Evolutionary conservation across 139 green algal species (phyloP), one percentile per base, ranked within the genome.

Genomic region (Microglena sp.): DNA sequence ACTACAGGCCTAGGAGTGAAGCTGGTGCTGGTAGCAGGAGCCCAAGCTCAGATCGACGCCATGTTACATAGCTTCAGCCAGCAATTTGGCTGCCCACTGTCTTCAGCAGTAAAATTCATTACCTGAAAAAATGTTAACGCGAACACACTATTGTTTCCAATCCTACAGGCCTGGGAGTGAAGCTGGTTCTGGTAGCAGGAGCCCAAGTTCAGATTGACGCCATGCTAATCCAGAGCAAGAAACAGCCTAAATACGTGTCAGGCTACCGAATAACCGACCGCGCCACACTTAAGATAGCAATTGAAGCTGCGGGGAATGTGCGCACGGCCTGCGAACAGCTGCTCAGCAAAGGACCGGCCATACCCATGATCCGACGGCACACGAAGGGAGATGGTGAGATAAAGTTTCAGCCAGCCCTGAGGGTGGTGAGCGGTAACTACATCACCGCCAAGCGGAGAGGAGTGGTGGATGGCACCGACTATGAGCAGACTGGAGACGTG

Each of bases 381-480:
- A 80, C 81, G 53, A 88, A 86, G 66, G 63, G 67, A n/a, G 82
- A 78, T 15, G 34, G 64, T 27, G 75, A 80, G 34, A 81, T 87
- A 50, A 72, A 84, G 43, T 82, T 82, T 73, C 65, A 75, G 21
- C 72, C 72, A 32, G 72, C 77, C 3, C 31, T 77, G 45, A 60
- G 56, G 33, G 67, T 74, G 27, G 83, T 95, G 22, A 83, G 66
- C 43, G 93, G 93, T 58, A 99, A 99, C 78, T 99, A 87, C 63
- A 79, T 96, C 27, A 82, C 80, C 1, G 90, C 91, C 27, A 95
- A 92, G 76, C 79, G 91, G 22, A 66, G 85, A 1, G 93, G 93
- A 6, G 77, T 97, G 18, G 74, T 98, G 1, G 80, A 94, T 30
- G 93, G 93, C 5, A 77, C 96, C 1, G 90, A 99, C 77, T 98